Percentiles rank a stretch among this genome's conserved stretches.
These are phyloP conservation scores for Mycena sp. DNA, from an alignment of 1,284 basidiomycete species.

Conservation along the genomic window DNA sequence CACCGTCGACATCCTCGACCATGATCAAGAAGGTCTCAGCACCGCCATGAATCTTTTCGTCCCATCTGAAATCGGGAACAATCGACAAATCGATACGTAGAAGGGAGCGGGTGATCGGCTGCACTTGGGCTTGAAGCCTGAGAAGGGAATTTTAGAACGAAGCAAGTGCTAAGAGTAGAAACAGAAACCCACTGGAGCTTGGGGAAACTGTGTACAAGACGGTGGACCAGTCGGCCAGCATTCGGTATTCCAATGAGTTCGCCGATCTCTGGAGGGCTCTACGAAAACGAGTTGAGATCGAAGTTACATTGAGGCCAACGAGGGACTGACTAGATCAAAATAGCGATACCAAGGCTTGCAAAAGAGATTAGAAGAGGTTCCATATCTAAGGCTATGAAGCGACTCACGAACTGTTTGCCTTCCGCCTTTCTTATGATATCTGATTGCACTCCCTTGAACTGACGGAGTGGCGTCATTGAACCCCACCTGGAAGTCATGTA, in stretches of 20 bases:
- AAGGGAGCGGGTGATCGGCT: constrained; percentile 91
- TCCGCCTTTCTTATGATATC: constrained; percentile 95
- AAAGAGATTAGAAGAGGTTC: constrained; percentile 2
- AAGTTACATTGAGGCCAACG: neutral
- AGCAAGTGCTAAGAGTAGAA: neutral
- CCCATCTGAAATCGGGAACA: constrained; percentile 97
- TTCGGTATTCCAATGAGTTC: constrained; percentile 95
- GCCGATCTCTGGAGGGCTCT: constrained; percentile 86
- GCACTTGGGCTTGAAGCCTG: constrained; percentile 91
- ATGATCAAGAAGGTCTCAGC: constrained; percentile 93
- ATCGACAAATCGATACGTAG: constrained; percentile 92
- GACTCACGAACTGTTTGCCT: constrained; percentile 93
- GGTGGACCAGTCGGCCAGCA: constrained; percentile 91
- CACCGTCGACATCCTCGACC: constrained; percentile 97
- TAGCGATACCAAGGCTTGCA: constrained; percentile 93
- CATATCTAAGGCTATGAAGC: constrained; percentile 14
- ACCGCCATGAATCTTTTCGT: constrained; percentile 90
- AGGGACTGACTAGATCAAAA: constrained; percentile 80
- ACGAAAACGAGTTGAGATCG: constrained; percentile 6
- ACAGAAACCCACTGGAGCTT: constrained; percentile 81
- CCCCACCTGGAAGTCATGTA: constrained; percentile 76
- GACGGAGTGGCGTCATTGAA: constrained; percentile 96
- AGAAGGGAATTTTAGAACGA: constrained; percentile 19
- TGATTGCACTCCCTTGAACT: constrained; percentile 90
- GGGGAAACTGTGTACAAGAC: constrained; percentile 97